These are phyloP conservation scores for Starmerella floricola DNA, from an alignment of 805 yeast species.

Conservation along the genomic window DNA sequence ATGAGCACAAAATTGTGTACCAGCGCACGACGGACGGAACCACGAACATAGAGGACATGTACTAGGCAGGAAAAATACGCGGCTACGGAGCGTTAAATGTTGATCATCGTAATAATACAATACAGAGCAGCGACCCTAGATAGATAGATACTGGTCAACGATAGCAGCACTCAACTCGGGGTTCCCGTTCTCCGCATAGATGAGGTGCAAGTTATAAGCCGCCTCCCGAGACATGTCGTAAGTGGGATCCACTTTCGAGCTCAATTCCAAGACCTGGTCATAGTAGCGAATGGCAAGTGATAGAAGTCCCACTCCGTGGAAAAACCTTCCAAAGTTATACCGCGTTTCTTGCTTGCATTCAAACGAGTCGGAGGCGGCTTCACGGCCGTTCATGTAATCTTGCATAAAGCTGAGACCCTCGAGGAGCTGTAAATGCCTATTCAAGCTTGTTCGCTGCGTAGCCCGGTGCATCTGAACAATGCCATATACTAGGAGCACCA, in stretches of 20 bases:
- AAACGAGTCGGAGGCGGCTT: neutral
- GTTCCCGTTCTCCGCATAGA: constrained; percentile 69
- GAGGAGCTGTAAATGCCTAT: constrained; percentile 74
- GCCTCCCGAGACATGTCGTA: constrained; percentile 62
- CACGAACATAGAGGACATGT: constrained; percentile 27
- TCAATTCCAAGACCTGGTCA: constrained; percentile 43
- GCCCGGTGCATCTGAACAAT: constrained; percentile 78
- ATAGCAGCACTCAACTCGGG: constrained; percentile 47
- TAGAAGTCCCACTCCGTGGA: constrained; percentile 69
- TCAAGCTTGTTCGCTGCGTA: constrained; percentile 75
- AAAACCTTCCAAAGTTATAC: constrained; percentile 74
- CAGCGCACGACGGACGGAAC: constrained; percentile 24
- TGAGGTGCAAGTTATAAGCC: constrained; percentile 69
- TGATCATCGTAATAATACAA: neutral
- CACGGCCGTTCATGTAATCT: constrained; percentile 53
- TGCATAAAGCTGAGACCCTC: constrained; percentile 73
- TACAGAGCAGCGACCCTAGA: constrained; percentile 26
- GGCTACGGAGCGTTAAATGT: too few relatives aligned
- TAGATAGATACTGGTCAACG: constrained; percentile 51
- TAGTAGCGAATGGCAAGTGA: constrained; percentile 65
- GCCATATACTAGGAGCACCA: constrained; percentile 62
- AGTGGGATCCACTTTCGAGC: constrained; percentile 24
- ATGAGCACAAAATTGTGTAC: constrained; percentile 29
- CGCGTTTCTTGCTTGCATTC: constrained; percentile 41
- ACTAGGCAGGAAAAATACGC: neutral